Conservation (phyloP, 2,329 filamentous ascomycete species). For the Macrophomina pseudophaseolina region DNA sequence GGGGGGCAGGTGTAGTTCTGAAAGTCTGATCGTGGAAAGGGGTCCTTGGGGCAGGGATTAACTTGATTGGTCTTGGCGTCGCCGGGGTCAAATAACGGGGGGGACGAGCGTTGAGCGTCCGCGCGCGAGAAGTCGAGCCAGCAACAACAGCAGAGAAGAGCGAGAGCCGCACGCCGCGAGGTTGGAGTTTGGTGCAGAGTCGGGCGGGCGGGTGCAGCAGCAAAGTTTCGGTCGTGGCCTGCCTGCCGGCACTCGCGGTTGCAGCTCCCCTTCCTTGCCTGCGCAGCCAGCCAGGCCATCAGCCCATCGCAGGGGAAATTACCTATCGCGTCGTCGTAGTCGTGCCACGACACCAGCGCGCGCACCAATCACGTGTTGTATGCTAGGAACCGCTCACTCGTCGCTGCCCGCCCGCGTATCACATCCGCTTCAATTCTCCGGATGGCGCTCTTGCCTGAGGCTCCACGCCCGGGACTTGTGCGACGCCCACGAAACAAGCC, state of each 20-base stretch:
- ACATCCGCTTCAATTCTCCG: constrained; percentile 11
- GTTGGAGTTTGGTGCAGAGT: not conserved
- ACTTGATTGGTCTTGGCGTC: constrained; percentile 28
- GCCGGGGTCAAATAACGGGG: constrained; percentile 23
- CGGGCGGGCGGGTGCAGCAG: constrained; percentile 11
- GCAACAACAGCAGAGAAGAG: constrained; percentile 4
- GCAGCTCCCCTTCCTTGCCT: constrained; percentile 18
- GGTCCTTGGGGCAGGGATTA: constrained; percentile 28
- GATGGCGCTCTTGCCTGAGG: constrained; percentile 4
- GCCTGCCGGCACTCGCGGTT: constrained; percentile 20
- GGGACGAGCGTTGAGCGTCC: constrained; percentile 26
- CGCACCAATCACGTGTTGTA: constrained; percentile 24
- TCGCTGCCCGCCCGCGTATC: constrained; percentile 16
- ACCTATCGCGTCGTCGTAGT: constrained; percentile 17
- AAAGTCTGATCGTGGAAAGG: constrained; percentile 27
- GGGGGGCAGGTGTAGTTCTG: constrained; percentile 25
- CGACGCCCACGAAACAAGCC: constrained; percentile 20
- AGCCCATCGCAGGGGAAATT: constrained; percentile 24
- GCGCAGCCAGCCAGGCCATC: constrained; percentile 4
- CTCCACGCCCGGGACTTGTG: not conserved
- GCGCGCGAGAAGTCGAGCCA: constrained; percentile 1
- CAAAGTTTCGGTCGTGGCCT: constrained; percentile 6
- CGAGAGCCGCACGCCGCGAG: constrained; percentile 15
- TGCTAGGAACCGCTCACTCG: not conserved
- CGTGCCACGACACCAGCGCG: constrained; percentile 24